These are phyloP conservation scores for Graphilbum sp. DNA, from an alignment of 2,329 filamentous ascomycete genomes.

Conservation along the genomic window DNA sequence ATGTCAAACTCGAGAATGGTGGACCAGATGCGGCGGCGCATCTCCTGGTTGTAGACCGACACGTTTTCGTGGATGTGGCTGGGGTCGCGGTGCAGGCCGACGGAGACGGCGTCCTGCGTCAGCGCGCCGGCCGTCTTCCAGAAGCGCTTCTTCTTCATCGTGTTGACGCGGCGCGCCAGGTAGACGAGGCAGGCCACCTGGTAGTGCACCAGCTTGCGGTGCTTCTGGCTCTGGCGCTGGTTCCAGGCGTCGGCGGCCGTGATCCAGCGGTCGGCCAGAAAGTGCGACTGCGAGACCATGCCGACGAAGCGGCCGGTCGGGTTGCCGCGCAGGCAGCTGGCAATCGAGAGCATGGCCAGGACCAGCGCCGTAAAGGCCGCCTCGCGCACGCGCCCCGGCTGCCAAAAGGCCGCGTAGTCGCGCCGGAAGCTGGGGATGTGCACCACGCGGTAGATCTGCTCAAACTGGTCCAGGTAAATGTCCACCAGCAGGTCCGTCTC, in stretches of 20 bases:
- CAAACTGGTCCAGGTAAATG: constrained; percentile 21
- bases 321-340: constrained; percentile 38
- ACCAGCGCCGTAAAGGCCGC: constrained; percentile 40
- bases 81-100: constrained; percentile 43
- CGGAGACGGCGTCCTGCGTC: constrained; percentile 39
- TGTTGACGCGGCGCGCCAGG: constrained; percentile 44
- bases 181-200: constrained; percentile 44
- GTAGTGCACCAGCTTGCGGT: constrained; percentile 42
- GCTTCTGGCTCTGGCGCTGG: constrained; percentile 40
- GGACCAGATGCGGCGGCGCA: constrained; percentile 43
- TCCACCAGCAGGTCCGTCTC: constrained; percentile 18
- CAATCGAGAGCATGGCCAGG: constrained; percentile 43
- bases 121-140: constrained; percentile 41
- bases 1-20: constrained; percentile 46
- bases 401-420: constrained; percentile 40
- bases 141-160: constrained; percentile 46
- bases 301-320: constrained; percentile 37
- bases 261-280: constrained; percentile 39
- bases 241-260: constrained; percentile 38
- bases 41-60: constrained; percentile 43
- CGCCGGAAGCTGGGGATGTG: constrained; percentile 41
- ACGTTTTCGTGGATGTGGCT: constrained; percentile 37
- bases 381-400: constrained; percentile 24
- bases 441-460: constrained; percentile 29
- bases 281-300: constrained; percentile 39